These are phyloP conservation scores for Luvunga scandens DNA, from an alignment of 345 rosid species.

Conservation along the genomic window DNA sequence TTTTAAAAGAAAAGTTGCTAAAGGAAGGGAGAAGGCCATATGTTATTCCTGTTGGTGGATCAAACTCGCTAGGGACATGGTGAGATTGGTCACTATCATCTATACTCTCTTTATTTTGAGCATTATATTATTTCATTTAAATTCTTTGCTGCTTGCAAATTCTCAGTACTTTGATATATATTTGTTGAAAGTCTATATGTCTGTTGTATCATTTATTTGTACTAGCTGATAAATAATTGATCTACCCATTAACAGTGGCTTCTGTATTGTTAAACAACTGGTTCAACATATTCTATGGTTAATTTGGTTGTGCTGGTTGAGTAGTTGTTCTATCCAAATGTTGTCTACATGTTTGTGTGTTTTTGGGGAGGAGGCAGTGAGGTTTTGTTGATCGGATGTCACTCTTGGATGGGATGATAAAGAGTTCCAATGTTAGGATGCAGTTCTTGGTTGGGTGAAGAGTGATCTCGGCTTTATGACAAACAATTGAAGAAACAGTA, in stretches of 20 bases:
- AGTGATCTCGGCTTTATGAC: not conserved
- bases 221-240: not conserved
- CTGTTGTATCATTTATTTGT: not conserved
- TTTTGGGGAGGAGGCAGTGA: not conserved
- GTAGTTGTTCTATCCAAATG: not conserved
- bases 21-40: constrained; percentile 84
- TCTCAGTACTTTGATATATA: not conserved
- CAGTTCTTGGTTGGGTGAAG: not conserved
- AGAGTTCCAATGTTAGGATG: not conserved
- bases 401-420: not conserved
- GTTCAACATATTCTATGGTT: not conserved
- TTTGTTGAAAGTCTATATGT: not conserved
- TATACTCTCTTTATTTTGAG: not conserved
- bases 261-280: not conserved
- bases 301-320: not conserved
- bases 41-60: constrained; percentile 95
- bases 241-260: not conserved
- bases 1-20: constrained; percentile 70
- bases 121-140: not conserved
- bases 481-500: not conserved
- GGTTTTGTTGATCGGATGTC: not conserved
- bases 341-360: not conserved
- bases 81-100: constrained; percentile 34
- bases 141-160: constrained; percentile 3
- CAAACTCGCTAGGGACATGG: constrained; percentile 94